Percentiles rank a stretch among this genome's conserved stretches.
These are phyloP conservation scores for Boeremia exigua DNA, from an alignment of 2,329 filamentous ascomycete genomes.

Conservation along the genomic window DNA sequence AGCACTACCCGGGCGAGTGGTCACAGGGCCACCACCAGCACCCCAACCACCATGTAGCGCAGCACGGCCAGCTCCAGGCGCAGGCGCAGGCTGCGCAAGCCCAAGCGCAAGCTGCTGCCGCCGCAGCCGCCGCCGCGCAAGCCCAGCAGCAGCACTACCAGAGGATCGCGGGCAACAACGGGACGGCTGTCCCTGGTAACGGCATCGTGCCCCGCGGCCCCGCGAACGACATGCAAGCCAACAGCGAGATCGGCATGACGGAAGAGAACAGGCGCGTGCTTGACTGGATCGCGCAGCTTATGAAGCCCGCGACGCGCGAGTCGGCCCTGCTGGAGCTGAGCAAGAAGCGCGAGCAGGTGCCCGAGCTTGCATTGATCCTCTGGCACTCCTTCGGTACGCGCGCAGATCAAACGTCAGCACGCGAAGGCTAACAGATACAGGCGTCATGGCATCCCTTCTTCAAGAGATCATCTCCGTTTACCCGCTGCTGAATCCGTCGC, in stretches of 20 bases:
- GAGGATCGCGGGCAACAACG: constrained; percentile 72
- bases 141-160: constrained; percentile 67
- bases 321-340: constrained; percentile 92
- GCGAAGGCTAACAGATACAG: constrained; percentile 54
- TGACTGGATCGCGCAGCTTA: constrained; percentile 87
- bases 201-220: constrained; percentile 45
- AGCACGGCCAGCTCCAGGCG: constrained; percentile 48
- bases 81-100: constrained; percentile 55
- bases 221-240: constrained; percentile 47
- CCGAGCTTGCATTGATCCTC: constrained; percentile 91
- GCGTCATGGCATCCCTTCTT: constrained; percentile 95
- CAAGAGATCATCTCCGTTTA: constrained; percentile 99
- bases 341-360: constrained; percentile 98
- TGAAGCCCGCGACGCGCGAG: constrained; percentile 87
- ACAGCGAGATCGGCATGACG: constrained; percentile 62
- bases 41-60: constrained; percentile 48
- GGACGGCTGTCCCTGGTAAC: constrained; percentile 52
- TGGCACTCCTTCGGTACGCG: constrained; percentile 94
- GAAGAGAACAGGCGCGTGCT: constrained; percentile 95
- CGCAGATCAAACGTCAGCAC: constrained; percentile 63
- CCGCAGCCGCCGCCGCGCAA: constrained; percentile 60
- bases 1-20: constrained; percentile 62
- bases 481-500: constrained; percentile 92
- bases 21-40: constrained; percentile 57
- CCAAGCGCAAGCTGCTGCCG: constrained; percentile 60